phyloP scores from a whole-genome alignment of 352 stramenopile species.

The Blastocystis sp. region DNA sequence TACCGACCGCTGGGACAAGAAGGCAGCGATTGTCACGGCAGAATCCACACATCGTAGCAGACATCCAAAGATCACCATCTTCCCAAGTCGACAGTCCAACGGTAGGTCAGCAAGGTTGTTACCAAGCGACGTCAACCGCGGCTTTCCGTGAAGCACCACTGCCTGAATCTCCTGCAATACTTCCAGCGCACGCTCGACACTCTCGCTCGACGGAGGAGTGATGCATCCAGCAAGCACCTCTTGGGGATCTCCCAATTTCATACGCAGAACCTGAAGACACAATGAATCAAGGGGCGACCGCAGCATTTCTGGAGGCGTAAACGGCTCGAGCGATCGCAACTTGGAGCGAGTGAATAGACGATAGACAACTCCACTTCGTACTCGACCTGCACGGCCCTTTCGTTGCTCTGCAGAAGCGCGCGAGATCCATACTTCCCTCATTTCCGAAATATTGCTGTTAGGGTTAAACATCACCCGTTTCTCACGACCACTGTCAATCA shows the following conservation, averaged over 20 bases:
- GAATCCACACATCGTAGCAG: constrained; percentile 82
- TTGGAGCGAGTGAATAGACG: constrained; percentile 77
- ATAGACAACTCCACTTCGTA: constrained; percentile 81
- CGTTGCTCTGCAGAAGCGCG: constrained; percentile 70
- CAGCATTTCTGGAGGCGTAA: constrained; percentile 84
- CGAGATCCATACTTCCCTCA: constrained; percentile 72
- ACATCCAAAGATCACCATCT: constrained; percentile 87
- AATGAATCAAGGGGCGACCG: constrained; percentile 87
- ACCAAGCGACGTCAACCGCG: constrained; percentile 82
- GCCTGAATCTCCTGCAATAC: constrained; percentile 81
- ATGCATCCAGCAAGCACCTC: constrained; percentile 82
- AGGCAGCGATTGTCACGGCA: constrained; percentile 75
- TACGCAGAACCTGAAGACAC: constrained; percentile 86
- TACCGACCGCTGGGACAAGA: constrained; percentile 69
- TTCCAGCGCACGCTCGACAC: constrained; percentile 79
- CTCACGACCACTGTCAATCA: constrained; percentile 76
- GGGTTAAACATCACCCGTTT: constrained; percentile 77
- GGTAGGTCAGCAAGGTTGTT: constrained; percentile 82
- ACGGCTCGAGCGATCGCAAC: constrained; percentile 72
- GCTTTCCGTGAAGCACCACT: constrained; percentile 66
- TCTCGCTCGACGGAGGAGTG: constrained; percentile 78
- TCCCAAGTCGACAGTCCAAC: constrained; percentile 89
- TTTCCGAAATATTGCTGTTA: constrained; percentile 69
- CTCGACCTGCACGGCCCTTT: constrained; percentile 79
- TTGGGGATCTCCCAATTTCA: constrained; percentile 73